phyloP scores from a whole-genome alignment of 139 green algal genomes.

The Coelastrella sp. region DNA sequence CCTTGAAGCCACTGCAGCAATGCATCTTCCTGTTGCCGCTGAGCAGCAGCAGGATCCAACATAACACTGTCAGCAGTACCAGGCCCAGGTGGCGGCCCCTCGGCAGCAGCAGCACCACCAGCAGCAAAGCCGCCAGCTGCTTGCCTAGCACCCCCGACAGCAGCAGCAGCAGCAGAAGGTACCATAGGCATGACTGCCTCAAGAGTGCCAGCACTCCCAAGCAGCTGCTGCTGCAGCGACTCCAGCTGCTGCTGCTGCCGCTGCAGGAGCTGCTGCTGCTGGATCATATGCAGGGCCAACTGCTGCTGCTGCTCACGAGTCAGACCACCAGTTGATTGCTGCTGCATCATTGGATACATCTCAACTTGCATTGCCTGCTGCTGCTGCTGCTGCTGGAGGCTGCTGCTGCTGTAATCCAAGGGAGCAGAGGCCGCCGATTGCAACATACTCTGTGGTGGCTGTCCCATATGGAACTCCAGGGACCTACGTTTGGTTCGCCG shows the following conservation, averaged over 20 bases:
- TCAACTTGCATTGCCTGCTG: background rate
- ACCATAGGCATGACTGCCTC: background rate
- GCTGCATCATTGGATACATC: background rate
- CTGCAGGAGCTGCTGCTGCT: constrained; percentile 1
- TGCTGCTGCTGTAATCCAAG: background rate
- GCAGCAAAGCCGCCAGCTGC: constrained; percentile 30
- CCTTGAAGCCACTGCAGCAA: constrained; percentile 35
- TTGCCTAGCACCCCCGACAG: background rate
- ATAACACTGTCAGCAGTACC: background rate
- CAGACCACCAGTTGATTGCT: background rate
- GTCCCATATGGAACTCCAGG: background rate
- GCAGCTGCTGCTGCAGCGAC: background rate
- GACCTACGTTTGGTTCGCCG: background rate
- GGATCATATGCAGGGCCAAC: background rate
- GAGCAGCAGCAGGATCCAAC: background rate
- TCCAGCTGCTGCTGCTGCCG: constrained; percentile 22
- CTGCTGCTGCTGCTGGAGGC: background rate
- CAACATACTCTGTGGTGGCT: background rate
- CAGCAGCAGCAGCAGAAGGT: background rate
- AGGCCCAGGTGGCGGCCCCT: too few species aligned
- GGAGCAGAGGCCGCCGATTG: background rate
- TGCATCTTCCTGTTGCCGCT: constrained; percentile 37
- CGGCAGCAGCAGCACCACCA: background rate
- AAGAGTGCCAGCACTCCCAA: background rate
- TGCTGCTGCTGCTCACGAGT: constrained; percentile 6